Evolutionary conservation across 2,329 filamentous ascomycete genomes (phyloP).

Genomic region (Eurotiales sp.): DNA sequence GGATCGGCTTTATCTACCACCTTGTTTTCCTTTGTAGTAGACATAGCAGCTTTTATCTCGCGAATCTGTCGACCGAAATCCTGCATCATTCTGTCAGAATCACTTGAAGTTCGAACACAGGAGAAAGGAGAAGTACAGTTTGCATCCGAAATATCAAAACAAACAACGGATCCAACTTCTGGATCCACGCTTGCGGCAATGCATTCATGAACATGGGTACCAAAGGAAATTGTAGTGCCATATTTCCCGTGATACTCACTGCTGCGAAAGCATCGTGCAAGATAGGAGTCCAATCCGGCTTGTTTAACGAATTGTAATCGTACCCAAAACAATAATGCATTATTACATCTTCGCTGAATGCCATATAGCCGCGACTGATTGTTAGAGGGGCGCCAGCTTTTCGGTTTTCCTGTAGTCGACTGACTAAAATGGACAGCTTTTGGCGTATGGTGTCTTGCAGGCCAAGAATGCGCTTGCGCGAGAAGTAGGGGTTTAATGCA

Average conservation of each 20-base stretch:
- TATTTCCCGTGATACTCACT: conserved; percentile 1
- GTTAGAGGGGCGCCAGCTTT: background rate
- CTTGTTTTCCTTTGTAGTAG: background rate
- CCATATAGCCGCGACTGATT: conserved; percentile 6
- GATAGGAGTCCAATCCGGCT: background rate
- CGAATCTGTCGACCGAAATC: conserved; percentile 1
- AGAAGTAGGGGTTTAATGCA: conserved; percentile 10
- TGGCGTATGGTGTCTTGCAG: conserved; percentile 4
- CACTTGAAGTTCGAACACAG: background rate
- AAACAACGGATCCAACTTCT: conserved; percentile 9
- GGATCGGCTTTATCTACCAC: background rate
- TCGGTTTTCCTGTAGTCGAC: background rate
- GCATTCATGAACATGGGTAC: conserved; percentile 8
- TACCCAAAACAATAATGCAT: conserved; percentile 12
- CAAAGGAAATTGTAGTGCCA: conserved; percentile 8
- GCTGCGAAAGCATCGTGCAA: conserved; percentile 5
- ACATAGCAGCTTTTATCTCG: background rate
- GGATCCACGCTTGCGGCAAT: conserved; percentile 2
- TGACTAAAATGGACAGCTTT: conserved; percentile 1
- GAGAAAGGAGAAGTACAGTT: background rate
- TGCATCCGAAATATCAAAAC: conserved; percentile 9
- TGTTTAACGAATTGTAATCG: conserved; percentile 10
- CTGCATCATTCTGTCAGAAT: background rate
- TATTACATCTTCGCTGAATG: conserved; percentile 10
- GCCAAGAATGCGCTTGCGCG: conserved; percentile 2